Percentiles rank a stretch among this genome's conserved stretches.
These are phyloP conservation scores for Jamesozyma lodderae DNA, from an alignment of 805 yeast species.

Conservation along the genomic window DNA sequence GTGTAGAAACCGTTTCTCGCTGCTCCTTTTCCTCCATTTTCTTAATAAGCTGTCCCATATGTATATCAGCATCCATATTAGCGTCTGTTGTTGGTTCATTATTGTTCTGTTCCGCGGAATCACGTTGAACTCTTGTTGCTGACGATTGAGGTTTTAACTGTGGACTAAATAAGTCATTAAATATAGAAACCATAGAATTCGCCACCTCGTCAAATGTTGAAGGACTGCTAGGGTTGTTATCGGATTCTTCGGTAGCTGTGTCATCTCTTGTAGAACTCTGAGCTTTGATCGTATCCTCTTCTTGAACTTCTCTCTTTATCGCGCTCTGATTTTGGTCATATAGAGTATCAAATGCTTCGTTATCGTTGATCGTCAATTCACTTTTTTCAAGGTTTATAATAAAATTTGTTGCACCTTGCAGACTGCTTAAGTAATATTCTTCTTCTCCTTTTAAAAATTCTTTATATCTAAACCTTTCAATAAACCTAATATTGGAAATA, in stretches of 20 bases:
- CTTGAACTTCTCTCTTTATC: neutral
- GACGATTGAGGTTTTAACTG: neutral
- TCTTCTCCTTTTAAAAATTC: slow-evolving; percentile 80
- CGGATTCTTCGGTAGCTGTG: no score
- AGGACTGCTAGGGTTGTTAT: slow-evolving; percentile 18
- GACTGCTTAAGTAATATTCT: slow-evolving; percentile 81
- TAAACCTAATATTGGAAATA: slow-evolving; percentile 73
- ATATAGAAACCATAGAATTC: slow-evolving; percentile 14
- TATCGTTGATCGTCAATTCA: slow-evolving; percentile 51
- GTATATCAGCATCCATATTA: neutral
- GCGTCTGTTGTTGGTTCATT: slow-evolving; percentile 14
- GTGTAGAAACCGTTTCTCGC: slow-evolving; percentile 38
- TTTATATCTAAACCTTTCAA: slow-evolving; percentile 72
- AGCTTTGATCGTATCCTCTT: neutral
- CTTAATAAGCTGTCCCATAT: slow-evolving; percentile 26
- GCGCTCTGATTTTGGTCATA: slow-evolving; percentile 36
- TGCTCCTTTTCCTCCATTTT: slow-evolving; percentile 36
- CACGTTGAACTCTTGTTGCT: no score
- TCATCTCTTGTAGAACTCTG: neutral
- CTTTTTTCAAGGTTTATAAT: slow-evolving; percentile 51
- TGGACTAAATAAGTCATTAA: slow-evolving; percentile 18
- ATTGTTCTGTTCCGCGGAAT: slow-evolving; percentile 2
- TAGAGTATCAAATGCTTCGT: slow-evolving; percentile 48
- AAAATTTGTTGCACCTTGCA: slow-evolving; percentile 81
- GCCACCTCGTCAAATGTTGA: slow-evolving; percentile 25